Conservation (phyloP, 331 rosid genomes). For the Ulmus americana region DNA sequence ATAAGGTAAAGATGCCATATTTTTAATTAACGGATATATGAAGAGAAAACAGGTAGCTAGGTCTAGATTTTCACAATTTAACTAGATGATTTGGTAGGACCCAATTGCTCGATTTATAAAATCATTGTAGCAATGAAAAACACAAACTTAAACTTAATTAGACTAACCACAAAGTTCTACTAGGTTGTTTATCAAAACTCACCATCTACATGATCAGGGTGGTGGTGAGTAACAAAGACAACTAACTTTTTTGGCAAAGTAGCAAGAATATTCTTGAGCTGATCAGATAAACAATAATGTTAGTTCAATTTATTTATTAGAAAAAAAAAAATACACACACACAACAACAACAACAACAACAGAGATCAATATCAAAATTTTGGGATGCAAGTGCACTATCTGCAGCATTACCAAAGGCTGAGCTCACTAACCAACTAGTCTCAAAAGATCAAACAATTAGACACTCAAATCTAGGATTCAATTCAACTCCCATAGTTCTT, state of each 20-base stretch:
- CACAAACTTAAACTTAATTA: neutral
- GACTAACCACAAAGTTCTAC: neutral
- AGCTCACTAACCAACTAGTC: too few species aligned
- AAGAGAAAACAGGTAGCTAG: neutral
- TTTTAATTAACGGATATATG: too few species aligned
- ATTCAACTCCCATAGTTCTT: neutral
- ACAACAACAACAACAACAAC: neutral
- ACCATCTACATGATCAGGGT: constrained; percentile 81
- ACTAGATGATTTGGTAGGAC: neutral
- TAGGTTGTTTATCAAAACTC: constrained; percentile 20
- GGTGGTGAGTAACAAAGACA: constrained; percentile 87
- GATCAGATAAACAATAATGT: constrained; percentile 31
- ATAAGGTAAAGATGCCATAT: neutral
- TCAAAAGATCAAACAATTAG: neutral
- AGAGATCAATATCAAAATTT: too few species aligned
- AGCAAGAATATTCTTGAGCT: constrained; percentile 61
- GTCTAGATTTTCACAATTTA: neutral
- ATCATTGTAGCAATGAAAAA: neutral
- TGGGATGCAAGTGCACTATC: neutral
- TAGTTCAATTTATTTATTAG: constrained; percentile 1
- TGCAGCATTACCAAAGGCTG: neutral
- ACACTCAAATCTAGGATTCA: neutral
- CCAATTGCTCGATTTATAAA: neutral
- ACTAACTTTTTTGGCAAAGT: constrained; percentile 67
- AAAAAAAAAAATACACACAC: neutral